These are phyloP conservation scores for Arachis monticola DNA, from an alignment of 331 rosid genomes.

Conservation along the genomic window DNA sequence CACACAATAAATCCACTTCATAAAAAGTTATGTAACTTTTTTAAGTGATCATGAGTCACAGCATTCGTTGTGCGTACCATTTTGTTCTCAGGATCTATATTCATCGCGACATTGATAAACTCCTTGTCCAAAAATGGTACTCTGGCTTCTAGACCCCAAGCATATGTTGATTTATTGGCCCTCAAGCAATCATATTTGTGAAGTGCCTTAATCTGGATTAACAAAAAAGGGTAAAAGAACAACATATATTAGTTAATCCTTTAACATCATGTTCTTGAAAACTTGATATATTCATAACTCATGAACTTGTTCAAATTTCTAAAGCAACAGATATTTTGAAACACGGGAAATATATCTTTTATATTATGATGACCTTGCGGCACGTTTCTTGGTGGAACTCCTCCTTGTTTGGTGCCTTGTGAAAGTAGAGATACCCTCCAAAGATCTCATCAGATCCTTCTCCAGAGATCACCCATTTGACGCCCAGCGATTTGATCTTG, in stretches of 20 bases:
- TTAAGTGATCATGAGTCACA: neutral
- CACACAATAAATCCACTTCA: slow-evolving; percentile 5
- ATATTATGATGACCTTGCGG: slow-evolving; percentile 61
- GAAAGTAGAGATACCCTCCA: slow-evolving; percentile 96
- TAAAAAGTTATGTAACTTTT: neutral
- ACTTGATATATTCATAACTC: no score
- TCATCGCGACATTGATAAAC: slow-evolving; percentile 77
- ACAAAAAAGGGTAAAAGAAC: neutral
- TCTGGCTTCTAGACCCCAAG: slow-evolving; percentile 97
- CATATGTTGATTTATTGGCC: slow-evolving; percentile 89
- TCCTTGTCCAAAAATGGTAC: slow-evolving; percentile 94
- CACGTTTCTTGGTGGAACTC: slow-evolving; percentile 94
- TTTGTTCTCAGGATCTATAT: slow-evolving; percentile 77
- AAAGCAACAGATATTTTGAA: no score
- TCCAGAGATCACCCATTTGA: slow-evolving; percentile 90
- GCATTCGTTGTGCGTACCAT: slow-evolving; percentile 49
- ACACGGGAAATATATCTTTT: no score
- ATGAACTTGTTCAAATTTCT: neutral
- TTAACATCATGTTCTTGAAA: neutral
- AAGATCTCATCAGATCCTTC: slow-evolving; percentile 98
- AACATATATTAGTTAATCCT: neutral
- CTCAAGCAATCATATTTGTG: slow-evolving; percentile 88
- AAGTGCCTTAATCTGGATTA: slow-evolving; percentile 81
- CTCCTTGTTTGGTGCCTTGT: slow-evolving; percentile 95
- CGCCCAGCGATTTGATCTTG: slow-evolving; percentile 89